phyloP scores from a whole-genome alignment of 1,139 yeast species.

The Protomyces arabidopsidicola region DNA sequence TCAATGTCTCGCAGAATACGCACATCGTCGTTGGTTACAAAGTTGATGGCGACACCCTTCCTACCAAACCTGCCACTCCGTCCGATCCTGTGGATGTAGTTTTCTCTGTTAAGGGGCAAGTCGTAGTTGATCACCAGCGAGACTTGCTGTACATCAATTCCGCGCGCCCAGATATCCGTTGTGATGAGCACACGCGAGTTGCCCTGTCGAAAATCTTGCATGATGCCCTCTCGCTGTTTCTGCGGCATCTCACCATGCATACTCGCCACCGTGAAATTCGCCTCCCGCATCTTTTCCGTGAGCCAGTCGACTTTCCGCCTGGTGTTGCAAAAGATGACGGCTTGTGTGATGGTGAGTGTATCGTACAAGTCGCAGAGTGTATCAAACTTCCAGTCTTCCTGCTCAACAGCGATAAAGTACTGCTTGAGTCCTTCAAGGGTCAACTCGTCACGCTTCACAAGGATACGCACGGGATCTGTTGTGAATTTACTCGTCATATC shows the following conservation, averaged over 20 bases:
- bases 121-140: constrained; percentile 97
- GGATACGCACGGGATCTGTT: constrained; percentile 94
- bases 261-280: constrained; percentile 88
- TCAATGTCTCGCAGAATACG: constrained; percentile 95
- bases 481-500: constrained; percentile 95
- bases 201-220: constrained; percentile 98
- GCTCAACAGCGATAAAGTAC: constrained; percentile 88
- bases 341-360: constrained; percentile 96
- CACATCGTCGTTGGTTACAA: constrained; percentile 86
- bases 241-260: constrained; percentile 98
- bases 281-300: constrained; percentile 76
- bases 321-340: constrained; percentile 99
- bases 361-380: constrained; percentile 90
- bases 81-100: constrained; percentile 99
- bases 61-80: constrained; percentile 99
- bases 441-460: constrained; percentile 96
- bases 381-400: constrained; percentile 90
- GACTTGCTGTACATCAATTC: constrained; percentile 99
- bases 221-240: constrained; percentile 93
- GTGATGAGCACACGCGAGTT: constrained; percentile 94
- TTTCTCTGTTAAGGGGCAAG: constrained; percentile 94
- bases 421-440: constrained; percentile 98
- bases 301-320: constrained; percentile 94
- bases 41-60: constrained; percentile 99
- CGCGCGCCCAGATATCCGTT: constrained; percentile 98